Percentiles rank a stretch among this genome's conserved stretches.
Conservation (phyloP, 768 basidiomycete genomes). For the Xerocomellus chrysenteron region DNA sequence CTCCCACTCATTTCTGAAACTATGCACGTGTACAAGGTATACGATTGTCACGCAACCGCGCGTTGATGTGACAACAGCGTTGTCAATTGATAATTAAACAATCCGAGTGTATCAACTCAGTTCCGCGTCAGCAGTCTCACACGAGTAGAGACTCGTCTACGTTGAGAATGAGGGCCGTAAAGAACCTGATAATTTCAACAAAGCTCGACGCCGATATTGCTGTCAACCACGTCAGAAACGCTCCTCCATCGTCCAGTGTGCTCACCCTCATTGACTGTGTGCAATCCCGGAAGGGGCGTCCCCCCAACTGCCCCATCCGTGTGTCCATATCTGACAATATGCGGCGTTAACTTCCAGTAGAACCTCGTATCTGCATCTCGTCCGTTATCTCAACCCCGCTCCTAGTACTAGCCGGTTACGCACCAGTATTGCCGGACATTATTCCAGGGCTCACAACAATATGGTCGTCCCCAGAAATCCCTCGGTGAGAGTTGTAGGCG, state of each 20-base stretch:
- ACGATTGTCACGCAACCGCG: neutral
- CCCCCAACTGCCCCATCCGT: conserved; percentile 33
- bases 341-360: conserved; percentile 46
- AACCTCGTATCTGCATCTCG: conserved; percentile 39
- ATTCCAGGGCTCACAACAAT: conserved; percentile 51
- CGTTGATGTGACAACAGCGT: neutral
- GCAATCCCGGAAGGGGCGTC: conserved; percentile 43
- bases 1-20: neutral
- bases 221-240: neutral
- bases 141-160: conserved; percentile 49
- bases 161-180: conserved; percentile 63
- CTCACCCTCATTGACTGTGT: conserved; percentile 74
- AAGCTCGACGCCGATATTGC: conserved; percentile 51
- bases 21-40: neutral
- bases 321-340: conserved; percentile 69
- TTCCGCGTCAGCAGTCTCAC: neutral
- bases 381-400: neutral
- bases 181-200: conserved; percentile 67
- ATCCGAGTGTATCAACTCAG: neutral
- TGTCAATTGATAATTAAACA: neutral
- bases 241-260: neutral
- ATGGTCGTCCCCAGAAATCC: conserved; percentile 31
- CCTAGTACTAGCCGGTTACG: neutral
- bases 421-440: conserved; percentile 56
- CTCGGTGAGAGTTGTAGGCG: conserved; percentile 51